These are phyloP conservation scores for Corymbia maculata DNA, from an alignment of 345 rosid species.

Conservation along the genomic window DNA sequence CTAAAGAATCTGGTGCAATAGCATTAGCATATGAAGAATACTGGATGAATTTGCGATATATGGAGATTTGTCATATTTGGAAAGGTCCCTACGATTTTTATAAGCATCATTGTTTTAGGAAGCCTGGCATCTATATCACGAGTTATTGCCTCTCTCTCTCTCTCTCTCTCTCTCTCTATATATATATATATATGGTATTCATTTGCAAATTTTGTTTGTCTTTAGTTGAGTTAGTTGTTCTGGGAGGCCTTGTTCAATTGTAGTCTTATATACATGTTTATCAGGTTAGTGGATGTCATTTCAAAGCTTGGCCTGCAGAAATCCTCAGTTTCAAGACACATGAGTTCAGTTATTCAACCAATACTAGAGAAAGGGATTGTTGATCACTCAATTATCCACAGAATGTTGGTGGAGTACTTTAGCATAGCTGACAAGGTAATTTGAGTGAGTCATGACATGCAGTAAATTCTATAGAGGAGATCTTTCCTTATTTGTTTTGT, in stretches of 20 bases:
- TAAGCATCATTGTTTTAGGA: neutral
- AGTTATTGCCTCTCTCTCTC: neutral
- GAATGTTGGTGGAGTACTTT: slow-evolving; percentile 66
- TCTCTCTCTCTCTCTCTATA: neutral
- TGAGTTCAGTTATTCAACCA: slow-evolving; percentile 74
- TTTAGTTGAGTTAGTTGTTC: neutral
- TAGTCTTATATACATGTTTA: neutral
- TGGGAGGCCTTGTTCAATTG: neutral
- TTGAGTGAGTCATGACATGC: neutral
- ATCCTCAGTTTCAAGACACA: slow-evolving; percentile 64
- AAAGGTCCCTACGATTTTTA: neutral
- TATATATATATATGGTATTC: neutral
- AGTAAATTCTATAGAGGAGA: neutral
- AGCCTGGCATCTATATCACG: neutral
- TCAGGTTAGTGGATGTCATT: slow-evolving; percentile 79
- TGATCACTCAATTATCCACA: slow-evolving; percentile 83
- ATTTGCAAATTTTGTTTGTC: neutral
- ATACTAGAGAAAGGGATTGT: slow-evolving; percentile 90
- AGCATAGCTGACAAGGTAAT: slow-evolving; percentile 74
- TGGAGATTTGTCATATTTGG: neutral
- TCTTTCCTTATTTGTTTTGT: neutral
- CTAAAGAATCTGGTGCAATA: neutral
- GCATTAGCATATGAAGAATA: neutral
- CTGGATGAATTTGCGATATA: neutral
- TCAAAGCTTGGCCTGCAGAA: slow-evolving; percentile 60